Evolutionary conservation across 108 stramenopile genomes (phyloP), one percentile per base, ranked within the genome.

Genomic region (Cyclotella choctawhatcheeana): DNA sequence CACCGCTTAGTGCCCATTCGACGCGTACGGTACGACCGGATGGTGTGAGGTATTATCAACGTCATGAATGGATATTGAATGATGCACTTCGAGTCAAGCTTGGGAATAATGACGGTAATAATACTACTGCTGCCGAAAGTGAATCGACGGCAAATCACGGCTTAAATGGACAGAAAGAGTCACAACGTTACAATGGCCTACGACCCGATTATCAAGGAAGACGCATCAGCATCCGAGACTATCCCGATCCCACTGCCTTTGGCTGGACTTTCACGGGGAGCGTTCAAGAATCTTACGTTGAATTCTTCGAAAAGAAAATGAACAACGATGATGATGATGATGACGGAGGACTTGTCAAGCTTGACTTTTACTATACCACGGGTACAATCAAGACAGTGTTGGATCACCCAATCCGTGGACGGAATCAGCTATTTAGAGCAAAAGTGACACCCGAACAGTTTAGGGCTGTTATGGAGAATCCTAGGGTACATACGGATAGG

Each of bases 201-300:
- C 75, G 81, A 7, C 84, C 80, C 13, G 62, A 76, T 47, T 74
- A 76, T 55, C 58, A 29, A 31, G 65, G 47, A 7, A 34, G 52
- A 67, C 74, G 84, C 20, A 79, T 85, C 17, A 58, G 64, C 26
- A 37, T 65, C 2, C 51, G 73, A 26, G 25, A 35, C 6, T 86
- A 88, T 77, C 88, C 88, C 12, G 88, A 86, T 64, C 76, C 88
- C 8, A 61, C 77, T 24, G 32, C n/a, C 3, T 86, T 71, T 70
- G 71, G 85, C 18, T 88, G 88, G 88, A 86, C 25, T 14, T 88
- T 88, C 71, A 88, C 88, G 21, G 88, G 88, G 32, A 59, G 58
- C 17, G 55, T 66, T 44, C 24, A 74, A 30, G 56, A 27, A 21
- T 74, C 73, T 17, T 34, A 47, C 18, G 79, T 84, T 44, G 86